Percentiles rank a stretch among this genome's conserved stretches.
These are phyloP conservation scores for Thielaviopsis euricoi DNA, from an alignment of 2,329 filamentous ascomycete genomes.

Conservation along the genomic window DNA sequence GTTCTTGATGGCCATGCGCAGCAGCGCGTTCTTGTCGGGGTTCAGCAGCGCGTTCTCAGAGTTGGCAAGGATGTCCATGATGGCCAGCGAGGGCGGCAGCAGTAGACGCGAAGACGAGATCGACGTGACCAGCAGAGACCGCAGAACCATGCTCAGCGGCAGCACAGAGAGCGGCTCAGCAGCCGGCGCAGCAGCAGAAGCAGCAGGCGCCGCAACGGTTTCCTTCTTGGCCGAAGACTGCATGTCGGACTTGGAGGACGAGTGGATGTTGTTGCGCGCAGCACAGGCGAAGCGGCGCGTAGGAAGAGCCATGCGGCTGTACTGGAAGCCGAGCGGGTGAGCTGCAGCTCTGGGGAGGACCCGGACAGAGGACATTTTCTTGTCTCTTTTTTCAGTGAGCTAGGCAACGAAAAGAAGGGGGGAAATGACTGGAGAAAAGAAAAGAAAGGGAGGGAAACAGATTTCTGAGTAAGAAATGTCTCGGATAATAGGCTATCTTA, in stretches of 20 bases:
- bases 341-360: neutral
- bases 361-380: neutral
- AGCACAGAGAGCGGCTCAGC: constrained; percentile 43
- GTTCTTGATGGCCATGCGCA: constrained; percentile 55
- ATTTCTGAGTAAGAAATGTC: neutral
- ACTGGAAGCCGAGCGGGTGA: neutral
- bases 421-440: neutral
- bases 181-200: constrained; percentile 9
- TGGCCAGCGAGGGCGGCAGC: constrained; percentile 49
- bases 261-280: neutral
- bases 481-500: neutral
- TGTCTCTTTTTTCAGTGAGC: neutral
- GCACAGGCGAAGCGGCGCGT: neutral
- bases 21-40: constrained; percentile 57
- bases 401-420: neutral
- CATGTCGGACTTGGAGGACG: neutral
- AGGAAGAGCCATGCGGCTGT: neutral
- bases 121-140: constrained; percentile 51
- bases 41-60: constrained; percentile 49
- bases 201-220: constrained; percentile 3
- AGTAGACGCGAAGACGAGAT: constrained; percentile 56
- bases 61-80: constrained; percentile 55
- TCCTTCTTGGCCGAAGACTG: constrained; percentile 7
- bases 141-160: constrained; percentile 47
- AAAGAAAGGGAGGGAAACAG: too few relatives aligned